Base-by-base conservation (phyloP, 2,329 filamentous ascomycete genomes). In the Sporothrix schenckii region DNA sequence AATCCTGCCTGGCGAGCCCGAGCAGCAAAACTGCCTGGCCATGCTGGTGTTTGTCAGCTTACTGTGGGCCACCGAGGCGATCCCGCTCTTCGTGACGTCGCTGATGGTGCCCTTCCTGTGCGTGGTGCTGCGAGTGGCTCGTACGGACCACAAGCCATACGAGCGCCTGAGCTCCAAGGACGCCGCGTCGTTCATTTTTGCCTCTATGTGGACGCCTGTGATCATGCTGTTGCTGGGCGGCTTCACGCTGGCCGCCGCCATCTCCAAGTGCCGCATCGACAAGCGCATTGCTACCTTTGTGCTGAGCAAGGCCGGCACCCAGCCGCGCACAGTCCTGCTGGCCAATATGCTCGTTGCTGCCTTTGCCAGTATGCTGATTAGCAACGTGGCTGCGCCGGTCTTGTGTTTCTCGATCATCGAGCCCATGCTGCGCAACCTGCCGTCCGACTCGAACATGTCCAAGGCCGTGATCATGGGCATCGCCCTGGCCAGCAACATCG, bases 321-420 rank as follows among this genome's bases (percentile, higher is more conserved):
- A 90, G 76, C 95, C 95, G 11, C 86, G 90, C 69, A 94, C 92
- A 2, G 95, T 99, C 3, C 85, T 99, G 4, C 81, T 99, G n/a
- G 95, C 94, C 69, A 97, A 94, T 81, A 99, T 99, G 95, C 94
- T 97, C 76, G 95, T 99, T 54, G 94, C 94, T 69, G 96, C 95
- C 77, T 96, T 99, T 79, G 91, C 96, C 10, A 97, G 93, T 76
- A 99, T 99, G 95, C 93, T 97, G 85, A 98, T 99, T 77, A 97
- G 93, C 81, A 99, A 99, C 75, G 96, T 99, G 39, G 95, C 95
- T 1, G 94, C 96, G 1, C 95, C 95, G 0, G 95, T 99, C 11
- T 86, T 99, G 50, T 99, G 95, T 83, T 98, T 96, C 80, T 97
- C 93, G 24, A 97, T 99, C 76, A 97, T 99, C 72, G 94, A 97